Conservation (phyloP, 2,329 filamentous ascomycete species). For the Sphaerulina vaccinii region DNA sequence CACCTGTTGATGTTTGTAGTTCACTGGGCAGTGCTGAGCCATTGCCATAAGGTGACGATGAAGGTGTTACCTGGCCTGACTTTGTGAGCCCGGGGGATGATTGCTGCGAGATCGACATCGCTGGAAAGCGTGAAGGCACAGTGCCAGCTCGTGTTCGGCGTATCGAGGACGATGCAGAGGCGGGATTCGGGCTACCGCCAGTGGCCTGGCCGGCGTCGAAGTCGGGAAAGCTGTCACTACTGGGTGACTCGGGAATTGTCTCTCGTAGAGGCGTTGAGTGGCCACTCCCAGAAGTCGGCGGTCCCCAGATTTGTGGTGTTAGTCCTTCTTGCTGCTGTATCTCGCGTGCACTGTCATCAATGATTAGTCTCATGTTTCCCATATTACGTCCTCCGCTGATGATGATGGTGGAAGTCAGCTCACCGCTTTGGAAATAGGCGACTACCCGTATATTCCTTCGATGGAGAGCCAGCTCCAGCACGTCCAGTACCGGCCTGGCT, state of each 20-base stretch:
- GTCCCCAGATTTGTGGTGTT: constrained; percentile 75
- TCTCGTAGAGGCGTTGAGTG: constrained; percentile 95
- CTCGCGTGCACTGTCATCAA: constrained; percentile 71
- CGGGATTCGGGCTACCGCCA: constrained; percentile 26
- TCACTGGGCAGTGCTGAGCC: constrained; percentile 41
- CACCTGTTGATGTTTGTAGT: constrained; percentile 13
- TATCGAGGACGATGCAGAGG: constrained; percentile 29
- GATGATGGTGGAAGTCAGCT: constrained; percentile 37
- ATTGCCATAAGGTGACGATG: constrained; percentile 77
- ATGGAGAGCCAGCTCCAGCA: constrained; percentile 92
- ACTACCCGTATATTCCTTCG: constrained; percentile 74
- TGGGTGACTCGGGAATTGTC: constrained; percentile 95
- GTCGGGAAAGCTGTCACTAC: constrained; percentile 87
- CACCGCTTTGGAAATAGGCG: constrained; percentile 92
- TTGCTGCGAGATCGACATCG: constrained; percentile 60
- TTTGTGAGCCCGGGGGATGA: constrained; percentile 66
- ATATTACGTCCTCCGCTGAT: background rate
- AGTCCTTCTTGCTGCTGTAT: constrained; percentile 96
- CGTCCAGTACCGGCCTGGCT: constrained; percentile 58
- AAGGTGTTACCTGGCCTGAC: constrained; percentile 79
- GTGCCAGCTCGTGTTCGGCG: constrained; percentile 89
- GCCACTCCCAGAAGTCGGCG: constrained; percentile 90
- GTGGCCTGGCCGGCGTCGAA: constrained; percentile 55
- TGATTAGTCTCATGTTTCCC: constrained; percentile 7
- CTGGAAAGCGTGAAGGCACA: constrained; percentile 90